Evolutionary conservation across 1,139 yeast genomes (phyloP), one percentile per base, ranked within the genome.

Genomic region (Diutina pseudorugosa): DNA sequence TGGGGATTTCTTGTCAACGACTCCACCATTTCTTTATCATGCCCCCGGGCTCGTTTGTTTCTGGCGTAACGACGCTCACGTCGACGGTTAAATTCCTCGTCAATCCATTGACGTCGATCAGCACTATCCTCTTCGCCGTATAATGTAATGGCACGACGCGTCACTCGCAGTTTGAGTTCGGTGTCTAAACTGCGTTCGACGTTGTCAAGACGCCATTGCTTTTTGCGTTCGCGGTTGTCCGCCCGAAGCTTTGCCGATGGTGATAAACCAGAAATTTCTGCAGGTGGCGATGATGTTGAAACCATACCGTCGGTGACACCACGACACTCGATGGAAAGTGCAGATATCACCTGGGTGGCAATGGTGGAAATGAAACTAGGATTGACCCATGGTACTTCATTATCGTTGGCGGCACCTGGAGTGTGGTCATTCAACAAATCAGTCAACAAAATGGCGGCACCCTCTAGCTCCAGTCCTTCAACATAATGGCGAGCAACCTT

Each of bases 181-280:
- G 87, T 85, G 63, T 89, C 96, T 67, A 88, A 84, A 64, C 91
- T 91, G 57, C 94, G 75, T 57, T 85, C 85, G 16, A 79, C 77
- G 63, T 91, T 90, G 41, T 81, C 83, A 56, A 83, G 93, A 62
- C 98, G 79, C 98, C 98, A 93, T 59, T 82, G 80, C 69, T 90
- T 84, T 69, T 93, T 93, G 43, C 98, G 75, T 57, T 86, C 93
- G 51, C 96, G 75, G 60, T 90, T 90, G 54, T 84, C 95, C 27
- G 36, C 36, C n/a, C 36, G 12, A 14, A 30, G 36, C 36, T 30
- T 30, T 30, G n/a, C 16, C n/a, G 36, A 30, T 30, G 36, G 36
- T 30, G 36, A 30, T 2, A 11, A 14, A 23, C 25, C 7, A 30
- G 36, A 30, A 12, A 14, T 14, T 11, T 30, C 36, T 11, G 36